phyloP scores from a whole-genome alignment of 495 filamentous ascomycete species.

The Lindgomyces ingoldianus region DNA sequence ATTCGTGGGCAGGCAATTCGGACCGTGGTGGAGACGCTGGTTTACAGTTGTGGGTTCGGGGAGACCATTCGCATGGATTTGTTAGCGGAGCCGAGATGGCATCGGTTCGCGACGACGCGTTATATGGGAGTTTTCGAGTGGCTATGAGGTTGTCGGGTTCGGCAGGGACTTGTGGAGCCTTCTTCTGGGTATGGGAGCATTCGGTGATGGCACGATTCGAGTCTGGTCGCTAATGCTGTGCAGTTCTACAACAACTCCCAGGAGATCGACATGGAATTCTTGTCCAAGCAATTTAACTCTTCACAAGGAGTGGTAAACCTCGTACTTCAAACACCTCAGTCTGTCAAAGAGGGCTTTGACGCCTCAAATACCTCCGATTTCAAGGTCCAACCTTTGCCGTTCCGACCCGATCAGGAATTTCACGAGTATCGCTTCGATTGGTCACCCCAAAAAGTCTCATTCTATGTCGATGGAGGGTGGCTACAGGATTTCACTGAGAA shows the following conservation, averaged over 20 bases:
- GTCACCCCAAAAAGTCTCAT: conserved; percentile 57
- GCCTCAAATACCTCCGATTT: conserved; percentile 58
- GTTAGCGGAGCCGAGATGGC: conserved; percentile 64
- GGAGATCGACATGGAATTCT: conserved; percentile 78
- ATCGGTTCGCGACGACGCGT: conserved; percentile 57
- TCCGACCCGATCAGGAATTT: conserved; percentile 59
- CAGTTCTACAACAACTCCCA: conserved; percentile 76
- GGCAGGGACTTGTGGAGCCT: conserved; percentile 70
- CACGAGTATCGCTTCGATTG: conserved; percentile 83
- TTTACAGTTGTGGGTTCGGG: conserved; percentile 61
- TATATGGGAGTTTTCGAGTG: conserved; percentile 66
- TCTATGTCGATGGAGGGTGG: conserved; percentile 63
- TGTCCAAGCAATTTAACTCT: conserved; percentile 57
- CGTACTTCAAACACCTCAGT: conserved; percentile 65
- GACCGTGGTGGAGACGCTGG: conserved; percentile 55
- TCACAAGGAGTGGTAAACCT: conserved; percentile 62
- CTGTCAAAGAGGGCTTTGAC: conserved; percentile 57
- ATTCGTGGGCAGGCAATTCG: conserved; percentile 46
- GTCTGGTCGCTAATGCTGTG: neutral
- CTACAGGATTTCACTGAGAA: conserved; percentile 57
- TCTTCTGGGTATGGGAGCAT: conserved; percentile 66
- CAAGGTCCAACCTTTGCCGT: conserved; percentile 57
- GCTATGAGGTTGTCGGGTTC: conserved; percentile 61
- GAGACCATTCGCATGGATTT: conserved; percentile 49
- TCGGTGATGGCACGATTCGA: neutral